Base-by-base conservation (phyloP, 164 flowering plant species). In the Dillenia suffruticosa region DNA sequence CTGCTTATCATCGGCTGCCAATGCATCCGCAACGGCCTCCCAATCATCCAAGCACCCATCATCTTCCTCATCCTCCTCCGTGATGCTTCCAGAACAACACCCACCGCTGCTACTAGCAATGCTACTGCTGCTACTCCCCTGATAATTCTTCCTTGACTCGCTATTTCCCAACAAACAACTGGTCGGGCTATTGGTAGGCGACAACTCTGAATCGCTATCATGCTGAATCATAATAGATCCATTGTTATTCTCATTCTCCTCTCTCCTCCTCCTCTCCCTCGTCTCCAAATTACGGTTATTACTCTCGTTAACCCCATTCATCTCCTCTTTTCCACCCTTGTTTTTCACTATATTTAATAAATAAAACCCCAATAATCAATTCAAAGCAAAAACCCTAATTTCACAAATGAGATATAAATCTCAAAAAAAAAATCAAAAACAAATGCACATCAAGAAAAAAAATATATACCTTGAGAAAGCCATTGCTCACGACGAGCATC, bases 401-500 rank as follows among this genome's bases (percentile, higher is more conserved):
- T 54, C 50, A 24, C 26, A 32, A 46, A 47, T 2, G 14, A 55
- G 22, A 61, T 5, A 17, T 15, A 48, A 10, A 12, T 22, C 11
- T 32, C 40, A 47, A 46, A 56, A 26, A 10, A 48, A 43, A 11
- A 44, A 4, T 12, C 10, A 15, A 26, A 48, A 13, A 16, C 45
- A 52, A 51, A 9, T 44, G 26, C 4, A 14, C 17, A 15, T 44
- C 16, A 63, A 11, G 17, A 5, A 56, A 17, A 44, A 17, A 44
- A 45, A n/a, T 12, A 63, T 22, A 50, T 54, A 82, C 90, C 90
- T 74, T 87, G 84, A 44, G 85, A 79, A 69, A 85, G 90, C 84
- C 90, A 89, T 77, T 87, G 96, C 68, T 85, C 92, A 10, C 97
- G 84, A 52, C 92, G 88, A 40, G 85, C 92, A 69, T 85, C 92